Conservation (phyloP, 106 monocot genomes). For the Vanilla planifolia region DNA sequence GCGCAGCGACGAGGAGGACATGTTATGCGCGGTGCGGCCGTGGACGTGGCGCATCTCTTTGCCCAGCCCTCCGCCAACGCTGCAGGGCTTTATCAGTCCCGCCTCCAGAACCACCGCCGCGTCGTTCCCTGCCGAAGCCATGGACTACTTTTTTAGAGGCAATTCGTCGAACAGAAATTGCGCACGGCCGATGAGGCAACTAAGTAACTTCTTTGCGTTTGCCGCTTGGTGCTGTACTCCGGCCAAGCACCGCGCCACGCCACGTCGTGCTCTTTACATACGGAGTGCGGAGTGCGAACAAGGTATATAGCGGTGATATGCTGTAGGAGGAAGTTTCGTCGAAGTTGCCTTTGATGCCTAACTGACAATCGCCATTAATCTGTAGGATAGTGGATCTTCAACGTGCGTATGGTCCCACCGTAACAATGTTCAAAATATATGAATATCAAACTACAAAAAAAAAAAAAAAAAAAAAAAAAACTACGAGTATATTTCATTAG, state of each 20-base stretch:
- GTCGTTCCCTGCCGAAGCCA: neutral
- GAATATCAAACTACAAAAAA: too few species aligned
- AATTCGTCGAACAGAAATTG: constrained; percentile 3
- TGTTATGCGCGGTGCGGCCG: constrained; percentile 55
- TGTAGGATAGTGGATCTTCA: too few species aligned
- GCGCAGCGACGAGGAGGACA: constrained; percentile 71
- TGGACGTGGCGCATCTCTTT: constrained; percentile 6
- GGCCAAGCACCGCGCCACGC: too few species aligned
- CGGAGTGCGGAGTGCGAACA: too few species aligned
- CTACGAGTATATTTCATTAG: too few species aligned
- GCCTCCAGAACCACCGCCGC: neutral
- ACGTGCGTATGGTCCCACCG: too few species aligned
- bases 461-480: too few species aligned
- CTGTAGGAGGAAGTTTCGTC: too few species aligned
- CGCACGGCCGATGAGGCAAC: neutral
- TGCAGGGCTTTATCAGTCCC: neutral
- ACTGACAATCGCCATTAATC: too few species aligned
- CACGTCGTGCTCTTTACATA: neutral
- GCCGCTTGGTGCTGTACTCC: neutral
- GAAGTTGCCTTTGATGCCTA: too few species aligned
- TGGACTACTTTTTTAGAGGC: neutral
- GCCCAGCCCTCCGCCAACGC: neutral
- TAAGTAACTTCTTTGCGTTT: neutral
- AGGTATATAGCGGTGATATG: too few species aligned
- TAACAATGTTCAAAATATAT: too few species aligned